A percentile compares a stretch with the other conserved stretches of the same genome.
These are phyloP conservation scores for Magnusiomyces tetraspermus DNA, from an alignment of 1,139 yeast genomes.

Conservation along the genomic window DNA sequence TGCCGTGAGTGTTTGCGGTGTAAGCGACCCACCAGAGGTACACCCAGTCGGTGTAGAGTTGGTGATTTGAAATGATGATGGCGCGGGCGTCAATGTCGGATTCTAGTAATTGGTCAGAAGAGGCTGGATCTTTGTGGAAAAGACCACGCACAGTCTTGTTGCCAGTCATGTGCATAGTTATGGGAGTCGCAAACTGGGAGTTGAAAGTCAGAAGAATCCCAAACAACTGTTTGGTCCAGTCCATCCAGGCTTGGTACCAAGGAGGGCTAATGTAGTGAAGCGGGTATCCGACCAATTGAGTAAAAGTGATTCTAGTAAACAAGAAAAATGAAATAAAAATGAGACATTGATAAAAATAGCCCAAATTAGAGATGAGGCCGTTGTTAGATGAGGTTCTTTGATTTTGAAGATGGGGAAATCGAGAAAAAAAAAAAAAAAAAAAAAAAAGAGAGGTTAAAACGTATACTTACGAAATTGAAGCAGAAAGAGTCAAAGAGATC, in stretches of 20 bases:
- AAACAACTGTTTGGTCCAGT: constrained; percentile 33
- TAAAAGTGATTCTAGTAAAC: constrained; percentile 18
- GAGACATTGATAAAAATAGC: too few species aligned
- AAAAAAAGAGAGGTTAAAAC: background rate
- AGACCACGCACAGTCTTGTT: constrained; percentile 26
- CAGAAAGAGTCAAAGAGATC: background rate
- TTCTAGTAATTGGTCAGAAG: constrained; percentile 23
- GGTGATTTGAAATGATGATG: constrained; percentile 74
- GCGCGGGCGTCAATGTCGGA: constrained; percentile 36
- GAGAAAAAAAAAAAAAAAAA: too few species aligned
- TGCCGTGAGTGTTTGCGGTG: constrained; percentile 54
- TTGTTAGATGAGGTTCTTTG: too few species aligned
- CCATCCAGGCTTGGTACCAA: constrained; percentile 29
- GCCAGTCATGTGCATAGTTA: constrained; percentile 29
- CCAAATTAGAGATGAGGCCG: too few species aligned
- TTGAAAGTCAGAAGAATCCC: constrained; percentile 29
- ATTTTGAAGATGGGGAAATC: too few species aligned
- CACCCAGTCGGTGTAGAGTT: constrained; percentile 91
- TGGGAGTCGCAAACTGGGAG: constrained; percentile 30
- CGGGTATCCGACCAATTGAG: constrained; percentile 28
- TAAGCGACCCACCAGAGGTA: constrained; percentile 83
- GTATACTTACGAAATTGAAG: background rate
- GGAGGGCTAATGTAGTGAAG: constrained; percentile 21
- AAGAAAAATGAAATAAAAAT: too few species aligned
- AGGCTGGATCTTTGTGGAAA: constrained; percentile 23